phyloP scores from a whole-genome alignment of 1,284 basidiomycete species.

The Taiwanofungus camphoratus region DNA sequence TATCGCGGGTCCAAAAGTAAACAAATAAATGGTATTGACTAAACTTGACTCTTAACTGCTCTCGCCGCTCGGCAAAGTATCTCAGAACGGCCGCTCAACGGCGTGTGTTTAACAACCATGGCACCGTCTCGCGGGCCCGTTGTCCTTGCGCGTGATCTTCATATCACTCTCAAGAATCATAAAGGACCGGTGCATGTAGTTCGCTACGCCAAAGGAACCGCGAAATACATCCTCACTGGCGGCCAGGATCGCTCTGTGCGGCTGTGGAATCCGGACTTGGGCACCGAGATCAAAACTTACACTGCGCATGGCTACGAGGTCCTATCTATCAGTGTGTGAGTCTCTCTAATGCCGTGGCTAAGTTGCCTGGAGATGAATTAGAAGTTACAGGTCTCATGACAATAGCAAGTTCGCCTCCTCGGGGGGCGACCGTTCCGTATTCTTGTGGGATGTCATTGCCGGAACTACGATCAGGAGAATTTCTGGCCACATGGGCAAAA shows the following conservation, averaged over 20 bases:
- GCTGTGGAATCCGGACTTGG: conserved; percentile 85
- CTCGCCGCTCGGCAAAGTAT: too few species aligned
- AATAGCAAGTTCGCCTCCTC: conserved; percentile 92
- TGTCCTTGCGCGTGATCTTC: conserved; percentile 53
- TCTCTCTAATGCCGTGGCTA: conserved; percentile 10
- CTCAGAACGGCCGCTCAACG: too few species aligned
- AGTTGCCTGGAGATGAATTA: conserved; percentile 4
- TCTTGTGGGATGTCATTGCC: conserved; percentile 92
- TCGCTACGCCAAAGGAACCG: conserved; percentile 79
- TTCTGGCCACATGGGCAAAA: conserved; percentile 84
- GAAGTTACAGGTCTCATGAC: conserved; percentile 68
- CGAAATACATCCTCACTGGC: conserved; percentile 87
- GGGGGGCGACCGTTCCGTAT: conserved; percentile 89
- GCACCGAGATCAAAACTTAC: conserved; percentile 88
- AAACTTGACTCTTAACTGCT: too few species aligned
- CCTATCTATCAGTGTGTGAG: conserved; percentile 83
- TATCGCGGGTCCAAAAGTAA: too few species aligned
- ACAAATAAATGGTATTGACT: too few species aligned
- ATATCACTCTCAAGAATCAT: conserved; percentile 58
- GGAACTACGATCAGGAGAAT: conserved; percentile 80
- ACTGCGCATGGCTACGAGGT: conserved; percentile 93
- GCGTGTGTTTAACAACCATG: too few species aligned
- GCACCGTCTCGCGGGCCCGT: conserved; percentile 59
- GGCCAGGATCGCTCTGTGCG: conserved; percentile 87
- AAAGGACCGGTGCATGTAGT: conserved; percentile 81